Conservation (phyloP, 345 rosid species). For the Citrus sinensis region DNA sequence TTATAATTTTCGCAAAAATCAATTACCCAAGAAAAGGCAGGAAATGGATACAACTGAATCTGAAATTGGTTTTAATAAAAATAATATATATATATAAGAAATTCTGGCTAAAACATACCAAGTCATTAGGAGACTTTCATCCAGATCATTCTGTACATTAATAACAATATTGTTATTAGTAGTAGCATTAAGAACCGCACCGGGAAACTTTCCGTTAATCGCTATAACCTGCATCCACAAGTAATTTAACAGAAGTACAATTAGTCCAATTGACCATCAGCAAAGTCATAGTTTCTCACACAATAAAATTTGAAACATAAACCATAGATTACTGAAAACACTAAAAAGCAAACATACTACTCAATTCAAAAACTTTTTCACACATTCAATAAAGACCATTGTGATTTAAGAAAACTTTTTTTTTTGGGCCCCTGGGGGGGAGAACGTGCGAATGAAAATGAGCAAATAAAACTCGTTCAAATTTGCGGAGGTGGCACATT, state of each 20-base stretch:
- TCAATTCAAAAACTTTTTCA: not conserved
- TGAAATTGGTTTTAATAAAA: not conserved
- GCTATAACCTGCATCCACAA: constrained; percentile 69
- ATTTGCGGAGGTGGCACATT: not conserved
- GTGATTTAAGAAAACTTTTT: not conserved
- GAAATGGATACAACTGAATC: not conserved
- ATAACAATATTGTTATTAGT: constrained; percentile 73
- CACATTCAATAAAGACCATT: not conserved
- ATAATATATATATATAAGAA: not conserved
- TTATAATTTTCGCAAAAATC: not conserved
- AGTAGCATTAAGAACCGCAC: constrained; percentile 65
- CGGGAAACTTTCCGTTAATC: constrained; percentile 72
- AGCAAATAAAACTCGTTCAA: not conserved
- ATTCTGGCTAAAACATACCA: constrained; percentile 43
- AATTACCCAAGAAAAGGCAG: not conserved
- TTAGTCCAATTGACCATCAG: not conserved
- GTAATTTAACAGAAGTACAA: not conserved
- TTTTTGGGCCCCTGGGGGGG: not conserved
- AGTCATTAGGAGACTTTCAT: constrained; percentile 73
- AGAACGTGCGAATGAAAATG: not conserved
- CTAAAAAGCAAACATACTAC: not conserved
- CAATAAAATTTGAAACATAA: not conserved
- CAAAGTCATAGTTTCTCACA: not conserved
- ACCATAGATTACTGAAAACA: not conserved
- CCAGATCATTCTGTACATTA: constrained; percentile 64